Evolutionary conservation across 805 yeast species (phyloP).

Genomic region (Blastobotrys attinorum): DNA sequence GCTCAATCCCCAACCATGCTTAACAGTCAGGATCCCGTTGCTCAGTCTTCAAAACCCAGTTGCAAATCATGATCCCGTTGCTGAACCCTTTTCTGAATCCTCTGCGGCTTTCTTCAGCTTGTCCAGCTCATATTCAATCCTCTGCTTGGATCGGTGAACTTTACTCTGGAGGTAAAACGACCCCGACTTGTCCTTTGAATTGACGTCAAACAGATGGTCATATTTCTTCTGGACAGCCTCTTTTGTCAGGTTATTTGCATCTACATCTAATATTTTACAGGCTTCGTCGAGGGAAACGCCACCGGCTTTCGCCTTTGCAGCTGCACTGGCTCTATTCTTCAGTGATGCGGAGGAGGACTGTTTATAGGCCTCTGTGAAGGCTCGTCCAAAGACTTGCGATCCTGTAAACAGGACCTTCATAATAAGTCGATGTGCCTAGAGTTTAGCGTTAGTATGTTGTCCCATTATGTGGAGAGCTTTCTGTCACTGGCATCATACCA

Average conservation of each 20-base stretch:
- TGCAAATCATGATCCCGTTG: no score
- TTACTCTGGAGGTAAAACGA: conserved; percentile 90
- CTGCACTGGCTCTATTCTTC: conserved; percentile 46
- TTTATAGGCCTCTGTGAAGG: conserved; percentile 92
- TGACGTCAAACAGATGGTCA: conserved; percentile 76
- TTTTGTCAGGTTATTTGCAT: conserved; percentile 41
- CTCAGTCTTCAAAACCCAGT: no score
- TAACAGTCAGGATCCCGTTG: no score
- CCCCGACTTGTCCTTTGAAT: conserved; percentile 92
- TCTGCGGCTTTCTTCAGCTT: conserved; percentile 4
- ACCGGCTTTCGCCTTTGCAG: conserved; percentile 39
- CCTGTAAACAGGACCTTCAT: conserved; percentile 90
- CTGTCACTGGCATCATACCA: no score
- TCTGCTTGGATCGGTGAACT: conserved; percentile 89
- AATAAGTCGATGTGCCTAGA: conserved; percentile 79
- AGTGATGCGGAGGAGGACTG: conserved; percentile 93
- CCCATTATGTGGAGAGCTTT: no score
- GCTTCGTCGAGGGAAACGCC: conserved; percentile 89
- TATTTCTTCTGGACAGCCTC: conserved; percentile 59
- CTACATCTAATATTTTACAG: conserved; percentile 79
- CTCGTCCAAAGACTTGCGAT: conserved; percentile 91
- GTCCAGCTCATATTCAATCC: conserved; percentile 71
- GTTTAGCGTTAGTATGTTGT: not conserved
- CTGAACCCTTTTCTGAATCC: not conserved
- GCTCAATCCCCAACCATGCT: no score